Evolutionary conservation across 176 grass and related monocot genomes (phyloP).

Genomic region (Typha latifolia): DNA sequence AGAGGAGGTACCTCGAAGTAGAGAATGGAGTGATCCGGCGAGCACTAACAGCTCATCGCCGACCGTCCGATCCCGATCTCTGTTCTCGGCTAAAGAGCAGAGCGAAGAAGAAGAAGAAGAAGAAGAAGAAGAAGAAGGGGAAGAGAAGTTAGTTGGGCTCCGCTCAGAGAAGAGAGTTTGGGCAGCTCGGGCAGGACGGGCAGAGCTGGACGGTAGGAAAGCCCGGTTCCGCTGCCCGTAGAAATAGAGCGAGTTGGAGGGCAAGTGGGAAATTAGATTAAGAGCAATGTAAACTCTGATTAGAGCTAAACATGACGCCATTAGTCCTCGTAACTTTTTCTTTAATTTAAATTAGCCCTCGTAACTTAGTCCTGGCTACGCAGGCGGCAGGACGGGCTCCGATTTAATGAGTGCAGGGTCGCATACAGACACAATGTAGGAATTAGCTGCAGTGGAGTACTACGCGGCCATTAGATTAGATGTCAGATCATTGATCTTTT

Average conservation of each 20-base stretch:
- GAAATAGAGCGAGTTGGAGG: constrained; percentile 18
- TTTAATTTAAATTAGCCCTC: no score
- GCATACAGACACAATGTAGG: no score
- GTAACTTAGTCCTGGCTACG: no score
- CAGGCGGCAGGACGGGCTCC: no score
- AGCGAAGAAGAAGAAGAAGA: background rate
- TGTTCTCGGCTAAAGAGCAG: no score
- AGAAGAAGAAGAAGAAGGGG: background rate
- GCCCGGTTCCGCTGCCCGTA: constrained; percentile 1
- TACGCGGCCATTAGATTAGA: no score
- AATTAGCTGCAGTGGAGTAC: no score
- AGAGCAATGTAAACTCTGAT: background rate
- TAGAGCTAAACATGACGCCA: background rate
- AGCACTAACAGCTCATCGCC: constrained; percentile 19
- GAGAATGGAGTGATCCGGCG: constrained; percentile 28
- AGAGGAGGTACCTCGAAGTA: background rate
- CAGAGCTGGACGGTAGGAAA: constrained; percentile 19
- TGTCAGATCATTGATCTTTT: no score
- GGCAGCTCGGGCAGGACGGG: constrained; percentile 41
- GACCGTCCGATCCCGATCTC: no score
- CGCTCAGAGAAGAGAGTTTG: background rate
- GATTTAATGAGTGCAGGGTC: no score
- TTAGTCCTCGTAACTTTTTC: background rate
- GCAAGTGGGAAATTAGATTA: constrained; percentile 12
- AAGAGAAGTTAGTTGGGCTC: background rate